Evolutionary conservation across 2,329 filamentous ascomycete genomes (phyloP).

Genomic region (Phialophora verrucosa): DNA sequence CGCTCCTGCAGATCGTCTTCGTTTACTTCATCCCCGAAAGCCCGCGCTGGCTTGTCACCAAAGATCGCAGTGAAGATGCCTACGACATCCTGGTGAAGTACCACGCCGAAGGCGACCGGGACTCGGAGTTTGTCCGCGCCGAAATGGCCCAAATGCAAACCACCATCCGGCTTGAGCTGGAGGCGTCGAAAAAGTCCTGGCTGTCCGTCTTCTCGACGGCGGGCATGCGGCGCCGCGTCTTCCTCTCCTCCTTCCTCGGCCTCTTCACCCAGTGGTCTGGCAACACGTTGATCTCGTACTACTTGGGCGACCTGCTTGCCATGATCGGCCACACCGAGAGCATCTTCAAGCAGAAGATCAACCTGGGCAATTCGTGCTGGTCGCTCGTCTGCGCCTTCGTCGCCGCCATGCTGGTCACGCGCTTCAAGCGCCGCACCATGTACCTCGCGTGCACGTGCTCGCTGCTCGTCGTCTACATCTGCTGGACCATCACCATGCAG

Average conservation of each 20-base stretch:
- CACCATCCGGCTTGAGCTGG: constrained; percentile 62
- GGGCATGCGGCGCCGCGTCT: constrained; percentile 44
- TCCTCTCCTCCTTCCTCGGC: constrained; percentile 43
- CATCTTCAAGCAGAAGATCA: constrained; percentile 50
- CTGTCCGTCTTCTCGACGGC: constrained; percentile 41
- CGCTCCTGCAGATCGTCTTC: constrained; percentile 41
- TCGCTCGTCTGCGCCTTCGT: constrained; percentile 47
- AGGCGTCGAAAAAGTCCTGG: constrained; percentile 51
- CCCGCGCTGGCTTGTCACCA: constrained; percentile 38
- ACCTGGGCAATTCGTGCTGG: constrained; percentile 49
- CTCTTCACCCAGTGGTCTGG: constrained; percentile 50
- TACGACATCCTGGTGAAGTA: constrained; percentile 48
- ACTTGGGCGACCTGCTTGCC: constrained; percentile 42
- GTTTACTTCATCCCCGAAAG: constrained; percentile 42
- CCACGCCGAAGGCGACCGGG: constrained; percentile 59
- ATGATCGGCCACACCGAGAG: constrained; percentile 49
- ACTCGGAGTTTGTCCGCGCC: constrained; percentile 61
- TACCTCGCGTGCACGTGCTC: constrained; percentile 57
- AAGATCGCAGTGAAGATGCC: constrained; percentile 40
- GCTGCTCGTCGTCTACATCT: constrained; percentile 61
- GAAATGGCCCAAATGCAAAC: constrained; percentile 67
- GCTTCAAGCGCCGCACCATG: constrained; percentile 52
- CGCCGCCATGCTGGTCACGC: constrained; percentile 49
- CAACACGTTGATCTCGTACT: constrained; percentile 49
- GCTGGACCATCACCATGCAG: constrained; percentile 60